Base-by-base conservation (phyloP, 1,139 yeast species). In the Blastobotrys apis region DNA sequence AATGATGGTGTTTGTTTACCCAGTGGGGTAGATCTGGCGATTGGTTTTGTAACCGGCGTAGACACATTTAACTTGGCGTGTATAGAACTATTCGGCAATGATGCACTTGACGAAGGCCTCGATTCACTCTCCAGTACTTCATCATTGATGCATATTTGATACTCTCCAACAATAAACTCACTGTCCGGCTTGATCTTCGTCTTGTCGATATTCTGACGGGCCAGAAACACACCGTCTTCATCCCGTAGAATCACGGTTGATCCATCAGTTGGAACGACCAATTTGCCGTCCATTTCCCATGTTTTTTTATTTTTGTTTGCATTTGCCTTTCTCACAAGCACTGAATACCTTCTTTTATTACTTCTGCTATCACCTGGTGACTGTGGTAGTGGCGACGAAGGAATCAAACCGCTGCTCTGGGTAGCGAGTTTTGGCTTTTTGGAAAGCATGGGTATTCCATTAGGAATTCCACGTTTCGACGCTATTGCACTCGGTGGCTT, bases 271-370 rank as follows among this genome's bases (percentile, higher is more conserved):
- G 47, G 50, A 2, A 71, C 55, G 0, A 63, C 51, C 4, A 85
- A 69, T 21, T 66, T 63, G 0, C 96, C 97, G 65, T 92, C 98
- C 2, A 95, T 95, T 47, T 87, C 94, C 98, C 98, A 92, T 0
- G 90, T 81, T 60, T 90, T 90, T 62, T 88, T 80, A 69, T 90
- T 88, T 64, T 84, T 86, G 10, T 21, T 41, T 3, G 30, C 22
- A 12, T 15, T 30, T n/a, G 36, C 20, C 33, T 41, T 35, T 8
- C 44, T 27, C 6, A 41, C 13, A 10, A 41, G 35, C 8, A 41
- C 44, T 10, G 32, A 9, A 17, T 41, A 41, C 10, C 27, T 27
- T 19, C 22, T 19, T 17, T 25, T 32, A 13, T 39, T 39, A 12
- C 26, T 15, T 3, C 34, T 17, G 15, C 30, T 16, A 13, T 31